Evolutionary conservation across 306 rosid species (phyloP).

Genomic region (Canavalia gladiata): DNA sequence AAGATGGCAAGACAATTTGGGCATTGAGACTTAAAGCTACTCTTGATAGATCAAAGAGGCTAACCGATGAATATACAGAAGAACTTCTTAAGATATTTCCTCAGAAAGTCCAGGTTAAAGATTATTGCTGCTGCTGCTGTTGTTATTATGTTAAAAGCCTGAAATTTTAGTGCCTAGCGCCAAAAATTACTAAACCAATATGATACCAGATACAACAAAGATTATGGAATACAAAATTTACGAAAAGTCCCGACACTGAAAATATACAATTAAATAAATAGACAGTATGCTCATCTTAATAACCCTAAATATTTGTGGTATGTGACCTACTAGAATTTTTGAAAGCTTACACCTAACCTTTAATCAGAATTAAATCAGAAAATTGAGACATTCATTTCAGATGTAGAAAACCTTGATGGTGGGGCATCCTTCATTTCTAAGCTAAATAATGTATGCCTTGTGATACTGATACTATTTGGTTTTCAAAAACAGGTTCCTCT

Average conservation of each 20-base stretch:
- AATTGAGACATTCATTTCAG: constrained; percentile 13
- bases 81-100: constrained; percentile 94
- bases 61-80: constrained; percentile 96
- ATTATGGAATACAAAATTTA: constrained; percentile 21
- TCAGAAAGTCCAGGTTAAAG: constrained; percentile 85
- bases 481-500: constrained; percentile 17
- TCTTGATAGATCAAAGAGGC: constrained; percentile 94
- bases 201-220: constrained; percentile 29
- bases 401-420: constrained; percentile 23
- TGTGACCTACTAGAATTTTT: constrained; percentile 27
- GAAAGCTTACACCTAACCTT: constrained; percentile 15
- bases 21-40: constrained; percentile 92
- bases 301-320: constrained; percentile 32
- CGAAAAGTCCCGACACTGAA: not conserved
- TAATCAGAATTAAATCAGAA: constrained; percentile 30
- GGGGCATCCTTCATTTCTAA: constrained; percentile 29
- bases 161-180: constrained; percentile 21
- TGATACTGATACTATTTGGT: constrained; percentile 31
- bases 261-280: constrained; percentile 4
- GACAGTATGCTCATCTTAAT: constrained; percentile 19
- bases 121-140: constrained; percentile 32
- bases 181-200: constrained; percentile 20
- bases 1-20: constrained; percentile 94
- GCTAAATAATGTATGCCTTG: constrained; percentile 9
- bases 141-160: constrained; percentile 37